phyloP scores from a whole-genome alignment of 2,329 filamentous ascomycete genomes.

The Trichoderma koningiopsis region DNA sequence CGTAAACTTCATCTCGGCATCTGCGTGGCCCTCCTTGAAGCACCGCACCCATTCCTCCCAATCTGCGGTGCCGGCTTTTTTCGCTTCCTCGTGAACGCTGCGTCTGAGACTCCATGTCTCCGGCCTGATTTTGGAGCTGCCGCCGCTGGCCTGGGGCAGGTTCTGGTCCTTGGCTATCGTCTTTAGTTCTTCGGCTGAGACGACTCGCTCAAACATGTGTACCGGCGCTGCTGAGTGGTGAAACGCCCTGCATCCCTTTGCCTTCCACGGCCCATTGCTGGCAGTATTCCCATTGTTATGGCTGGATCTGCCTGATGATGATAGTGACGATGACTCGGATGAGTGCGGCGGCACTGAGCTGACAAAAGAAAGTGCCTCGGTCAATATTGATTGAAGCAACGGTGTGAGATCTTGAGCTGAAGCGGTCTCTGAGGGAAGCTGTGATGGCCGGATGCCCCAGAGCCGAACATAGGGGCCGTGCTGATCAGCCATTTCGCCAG shows the following conservation, averaged over 20 bases:
- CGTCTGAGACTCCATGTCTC: constrained; percentile 68
- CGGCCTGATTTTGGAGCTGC: constrained; percentile 28
- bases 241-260: constrained; percentile 52
- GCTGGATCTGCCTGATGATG: constrained; percentile 16
- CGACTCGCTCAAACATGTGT: constrained; percentile 54
- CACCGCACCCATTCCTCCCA: constrained; percentile 65
- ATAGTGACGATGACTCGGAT: constrained; percentile 28
- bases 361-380: constrained; percentile 63
- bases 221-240: constrained; percentile 54
- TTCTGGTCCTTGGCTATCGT: constrained; percentile 41
- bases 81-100: constrained; percentile 60
- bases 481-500: constrained; percentile 27
- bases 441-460: constrained; percentile 51
- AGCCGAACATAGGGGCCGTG: constrained; percentile 56
- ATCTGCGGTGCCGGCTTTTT: constrained; percentile 54
- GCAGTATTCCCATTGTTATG: background rate
- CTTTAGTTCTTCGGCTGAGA: constrained; percentile 49
- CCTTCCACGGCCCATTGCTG: constrained; percentile 48
- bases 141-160: constrained; percentile 31
- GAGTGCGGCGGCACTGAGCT: constrained; percentile 47
- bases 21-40: constrained; percentile 55
- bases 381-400: constrained; percentile 56
- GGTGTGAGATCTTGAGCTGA: constrained; percentile 48
- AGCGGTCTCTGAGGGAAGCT: constrained; percentile 49
- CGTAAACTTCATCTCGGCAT: constrained; percentile 46